phyloP scores from a whole-genome alignment of 2,329 filamentous ascomycete species.

The Hymenoscyphus fructigenus region DNA sequence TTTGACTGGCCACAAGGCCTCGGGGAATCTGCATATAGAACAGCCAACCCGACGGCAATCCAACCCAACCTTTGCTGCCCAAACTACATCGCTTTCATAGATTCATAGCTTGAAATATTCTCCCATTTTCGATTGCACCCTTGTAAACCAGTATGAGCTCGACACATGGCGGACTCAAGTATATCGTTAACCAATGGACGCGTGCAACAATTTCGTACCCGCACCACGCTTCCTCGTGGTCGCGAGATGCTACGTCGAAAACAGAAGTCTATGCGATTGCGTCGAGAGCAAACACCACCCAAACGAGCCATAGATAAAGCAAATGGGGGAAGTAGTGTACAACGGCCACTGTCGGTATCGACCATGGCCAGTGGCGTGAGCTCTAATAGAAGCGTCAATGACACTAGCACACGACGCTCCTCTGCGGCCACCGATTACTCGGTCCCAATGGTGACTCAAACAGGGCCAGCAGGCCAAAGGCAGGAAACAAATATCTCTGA shows the following conservation, averaged over 20 bases:
- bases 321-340: not conserved
- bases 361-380: not conserved
- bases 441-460: slow-evolving; percentile 4
- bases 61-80: not conserved
- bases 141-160: not conserved
- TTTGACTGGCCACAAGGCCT: no score
- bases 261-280: not conserved
- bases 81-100: not conserved
- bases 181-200: not conserved
- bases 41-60: not conserved
- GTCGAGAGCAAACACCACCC: not conserved
- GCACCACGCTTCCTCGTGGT: not conserved
- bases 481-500: not conserved
- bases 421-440: not conserved
- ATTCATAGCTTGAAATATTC: not conserved
- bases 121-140: not conserved
- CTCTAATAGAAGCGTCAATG: not conserved
- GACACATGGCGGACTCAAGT: not conserved
- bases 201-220: not conserved
- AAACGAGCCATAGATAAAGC: not conserved
- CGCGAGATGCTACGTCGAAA: not conserved
- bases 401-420: not conserved
- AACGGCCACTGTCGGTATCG: no score
- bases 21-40: no score
- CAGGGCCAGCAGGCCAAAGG: not conserved